Evolutionary conservation across 345 rosid species (phyloP), one percentile per base, ranked within the genome.

Genomic region (Brassica juncea): DNA sequence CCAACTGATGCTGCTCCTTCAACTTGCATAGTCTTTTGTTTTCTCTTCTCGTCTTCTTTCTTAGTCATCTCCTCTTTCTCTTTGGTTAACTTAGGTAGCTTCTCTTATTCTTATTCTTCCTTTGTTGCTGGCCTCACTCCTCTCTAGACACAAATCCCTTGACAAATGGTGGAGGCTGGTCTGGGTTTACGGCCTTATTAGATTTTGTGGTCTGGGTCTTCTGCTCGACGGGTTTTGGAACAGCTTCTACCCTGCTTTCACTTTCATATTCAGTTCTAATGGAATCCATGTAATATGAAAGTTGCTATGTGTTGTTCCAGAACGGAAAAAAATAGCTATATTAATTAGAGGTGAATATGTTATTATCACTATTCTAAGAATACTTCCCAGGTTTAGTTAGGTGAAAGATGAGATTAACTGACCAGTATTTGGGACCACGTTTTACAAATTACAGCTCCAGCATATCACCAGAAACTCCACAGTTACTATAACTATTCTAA

Each of bases 11-110:
- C 69, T 88, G 96, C 75, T 92, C 94, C 83, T 78, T 86, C 76
- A 89, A 54, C 71, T 70, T 84, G 87, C 97, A 42, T 42, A 42
- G 49, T 42, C 84, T 87, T 87, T 63, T 83, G 83, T 81, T 86
- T 88, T 77, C 90, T 87, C 85, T 86, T 71, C 81, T 88, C 91
- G 60, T 92, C 94, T 12, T 84, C 97, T 81, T 82, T 88, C 84
- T 88, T 88, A 14, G 79, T 86, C 81, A 74, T 54, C 98, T 66
- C n/a, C n/a, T 86, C 89, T 79, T 88, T 94, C 86, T 88, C 94
- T 87, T 83, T 86, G 14, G 81, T 77, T 61, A 23, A 78, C 85
- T 87, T 87, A 1, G 79, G 79, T 69, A 60, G 83, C 85, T 85
- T 89, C 71, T 86, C 88, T 82, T 85, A 82, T 66, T 63, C 70